Conservation (phyloP, 148 eudicot genomes). For the Persicaria tinctoria region DNA sequence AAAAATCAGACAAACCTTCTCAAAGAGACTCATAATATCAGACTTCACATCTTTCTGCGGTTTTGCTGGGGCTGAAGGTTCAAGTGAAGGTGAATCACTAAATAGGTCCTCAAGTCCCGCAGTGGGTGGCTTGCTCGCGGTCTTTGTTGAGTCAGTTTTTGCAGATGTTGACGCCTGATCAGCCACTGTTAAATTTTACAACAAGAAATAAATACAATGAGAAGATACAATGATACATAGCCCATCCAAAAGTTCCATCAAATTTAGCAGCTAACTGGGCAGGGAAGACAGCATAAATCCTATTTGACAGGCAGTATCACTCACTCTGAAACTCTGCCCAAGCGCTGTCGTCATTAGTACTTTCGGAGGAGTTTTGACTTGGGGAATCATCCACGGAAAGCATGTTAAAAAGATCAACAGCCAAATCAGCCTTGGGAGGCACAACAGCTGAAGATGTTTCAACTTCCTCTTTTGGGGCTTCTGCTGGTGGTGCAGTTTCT, state of each 20-base stretch:
- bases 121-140: slow-evolving; percentile 40
- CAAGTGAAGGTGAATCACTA: slow-evolving; percentile 34
- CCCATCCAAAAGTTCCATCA: neutral
- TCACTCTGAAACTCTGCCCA: slow-evolving; percentile 97
- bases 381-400: slow-evolving; percentile 70
- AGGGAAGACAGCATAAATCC: neutral
- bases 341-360: slow-evolving; percentile 52
- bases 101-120: slow-evolving; percentile 71
- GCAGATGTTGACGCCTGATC: slow-evolving; percentile 52
- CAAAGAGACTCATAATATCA: slow-evolving; percentile 75
- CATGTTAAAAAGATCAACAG: slow-evolving; percentile 87
- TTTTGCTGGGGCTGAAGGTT: slow-evolving; percentile 26
- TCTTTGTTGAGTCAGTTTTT: slow-evolving; percentile 31
- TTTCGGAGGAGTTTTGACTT: slow-evolving; percentile 47
- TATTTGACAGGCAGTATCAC: slow-evolving; percentile 14
- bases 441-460: slow-evolving; percentile 32
- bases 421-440: slow-evolving; percentile 73
- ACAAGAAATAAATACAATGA: neutral
- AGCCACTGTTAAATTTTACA: slow-evolving; percentile 47
- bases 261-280: neutral
- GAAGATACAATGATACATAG: neutral
- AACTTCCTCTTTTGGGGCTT: slow-evolving; percentile 34
- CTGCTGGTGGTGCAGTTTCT: slow-evolving; percentile 34
- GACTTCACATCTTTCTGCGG: slow-evolving; percentile 52
- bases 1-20: slow-evolving; percentile 36